Conservation (phyloP, 2,329 filamentous ascomycete genomes). For the Pseudopyricularia javanii region DNA sequence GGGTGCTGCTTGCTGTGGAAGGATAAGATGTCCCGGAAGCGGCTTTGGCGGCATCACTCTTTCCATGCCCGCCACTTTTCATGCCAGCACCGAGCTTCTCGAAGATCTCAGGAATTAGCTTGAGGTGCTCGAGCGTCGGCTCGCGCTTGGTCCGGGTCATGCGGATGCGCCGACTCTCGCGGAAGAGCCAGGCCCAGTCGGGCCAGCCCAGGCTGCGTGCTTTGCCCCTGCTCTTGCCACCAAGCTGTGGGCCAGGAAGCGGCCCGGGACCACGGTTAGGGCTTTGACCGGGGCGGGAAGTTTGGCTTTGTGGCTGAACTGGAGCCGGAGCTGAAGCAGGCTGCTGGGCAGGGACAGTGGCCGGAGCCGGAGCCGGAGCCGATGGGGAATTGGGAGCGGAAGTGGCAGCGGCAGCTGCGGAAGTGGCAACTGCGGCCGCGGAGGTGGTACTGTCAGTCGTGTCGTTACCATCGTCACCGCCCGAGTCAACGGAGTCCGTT, state of each 20-base stretch:
- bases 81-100: neutral
- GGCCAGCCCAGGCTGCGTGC: neutral
- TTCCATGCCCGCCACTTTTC: neutral
- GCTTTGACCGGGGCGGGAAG: neutral
- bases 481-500: neutral
- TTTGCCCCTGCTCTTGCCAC: neutral
- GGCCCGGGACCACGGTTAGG: neutral
- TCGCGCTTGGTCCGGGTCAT: neutral
- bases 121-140: neutral
- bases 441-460: too few relatives aligned
- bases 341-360: neutral
- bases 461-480: neutral
- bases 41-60: neutral
- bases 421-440: neutral
- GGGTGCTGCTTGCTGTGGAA: neutral
- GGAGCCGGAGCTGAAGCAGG: neutral
- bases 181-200: neutral
- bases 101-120: neutral
- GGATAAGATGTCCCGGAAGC: neutral
- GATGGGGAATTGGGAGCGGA: neutral
- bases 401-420: neutral
- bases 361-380: neutral
- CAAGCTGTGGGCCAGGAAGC: neutral
- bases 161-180: neutral
- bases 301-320: neutral